A percentile compares a stretch with the other conserved stretches of the same genome.
Conservation (phyloP, 371 early-diverging fungal genomes). For the Actinomortierella ambigua region DNA sequence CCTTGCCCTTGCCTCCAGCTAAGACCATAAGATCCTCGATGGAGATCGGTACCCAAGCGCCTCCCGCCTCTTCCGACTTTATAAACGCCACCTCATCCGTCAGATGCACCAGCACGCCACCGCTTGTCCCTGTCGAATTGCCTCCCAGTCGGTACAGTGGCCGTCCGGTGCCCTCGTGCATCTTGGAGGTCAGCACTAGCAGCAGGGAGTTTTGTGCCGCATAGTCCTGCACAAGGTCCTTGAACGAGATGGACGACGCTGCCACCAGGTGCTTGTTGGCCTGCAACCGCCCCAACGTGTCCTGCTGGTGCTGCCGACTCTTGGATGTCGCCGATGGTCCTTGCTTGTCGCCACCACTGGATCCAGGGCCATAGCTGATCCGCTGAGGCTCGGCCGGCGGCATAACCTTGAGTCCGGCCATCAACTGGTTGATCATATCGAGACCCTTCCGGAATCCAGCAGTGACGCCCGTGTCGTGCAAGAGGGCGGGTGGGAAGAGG, state of each 20-base stretch:
- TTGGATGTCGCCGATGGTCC: not conserved
- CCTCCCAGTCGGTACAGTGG: conserved; percentile 54
- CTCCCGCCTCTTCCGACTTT: conserved; percentile 26
- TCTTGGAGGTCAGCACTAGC: conserved; percentile 49
- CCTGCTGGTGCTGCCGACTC: not conserved
- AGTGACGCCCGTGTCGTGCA: conserved; percentile 38
- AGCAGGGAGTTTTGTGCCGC: conserved; percentile 49
- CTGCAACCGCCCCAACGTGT: conserved; percentile 24
- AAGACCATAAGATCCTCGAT: conserved; percentile 41
- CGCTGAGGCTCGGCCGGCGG: conserved; percentile 14
- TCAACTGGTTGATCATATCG: conserved; percentile 68
- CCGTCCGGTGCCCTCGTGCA: conserved; percentile 50
- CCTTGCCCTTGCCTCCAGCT: conserved; percentile 13
- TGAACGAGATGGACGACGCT: conserved; percentile 39
- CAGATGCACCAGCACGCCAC: conserved; percentile 42
- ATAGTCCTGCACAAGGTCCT: conserved; percentile 53
- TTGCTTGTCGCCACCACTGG: conserved; percentile 3
- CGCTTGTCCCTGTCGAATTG: conserved; percentile 38
- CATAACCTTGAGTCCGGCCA: conserved; percentile 33
- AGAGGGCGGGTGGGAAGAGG: conserved; percentile 57
- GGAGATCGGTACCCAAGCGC: conserved; percentile 29
- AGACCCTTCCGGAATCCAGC: conserved; percentile 68
- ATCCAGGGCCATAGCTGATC: conserved; percentile 8
- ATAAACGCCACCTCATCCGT: conserved; percentile 44
- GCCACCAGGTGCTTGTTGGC: conserved; percentile 28